A percentile compares a stretch with the other conserved stretches of the same genome.
phyloP scores from a whole-genome alignment of 352 stramenopile genomes.

The Blastocystis sp. region DNA sequence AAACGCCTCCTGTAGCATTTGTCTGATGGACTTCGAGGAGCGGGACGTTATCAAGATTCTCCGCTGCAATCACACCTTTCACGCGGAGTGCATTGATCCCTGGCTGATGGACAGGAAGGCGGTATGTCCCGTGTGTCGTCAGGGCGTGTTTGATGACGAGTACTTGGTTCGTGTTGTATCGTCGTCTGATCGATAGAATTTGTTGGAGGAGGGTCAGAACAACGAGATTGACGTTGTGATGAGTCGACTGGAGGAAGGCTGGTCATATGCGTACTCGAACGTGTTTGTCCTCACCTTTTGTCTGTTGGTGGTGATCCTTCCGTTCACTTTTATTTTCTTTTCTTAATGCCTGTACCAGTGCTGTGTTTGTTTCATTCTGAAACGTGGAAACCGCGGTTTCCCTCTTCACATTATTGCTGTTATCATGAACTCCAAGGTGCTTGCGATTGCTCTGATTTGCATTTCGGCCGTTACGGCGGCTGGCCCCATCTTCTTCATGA shows the following conservation, averaged over 20 bases:
- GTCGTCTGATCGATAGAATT: neutral
- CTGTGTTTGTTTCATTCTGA: conserved; percentile 12
- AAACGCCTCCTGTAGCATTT: conserved; percentile 16
- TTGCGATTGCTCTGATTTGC: conserved; percentile 33
- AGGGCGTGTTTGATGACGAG: conserved; percentile 4
- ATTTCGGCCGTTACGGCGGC: neutral
- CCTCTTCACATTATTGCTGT: conserved; percentile 20
- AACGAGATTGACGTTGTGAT: conserved; percentile 27
- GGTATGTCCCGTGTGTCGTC: conserved; percentile 31
- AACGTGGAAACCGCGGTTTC: conserved; percentile 41
- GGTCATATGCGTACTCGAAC: neutral
- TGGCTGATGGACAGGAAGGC: conserved; percentile 40
- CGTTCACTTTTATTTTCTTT: neutral
- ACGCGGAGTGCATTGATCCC: conserved; percentile 26
- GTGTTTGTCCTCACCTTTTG: conserved; percentile 18
- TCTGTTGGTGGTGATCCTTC: neutral
- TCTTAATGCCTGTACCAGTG: neutral
- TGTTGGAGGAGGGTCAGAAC: neutral
- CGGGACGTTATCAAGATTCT: conserved; percentile 16
- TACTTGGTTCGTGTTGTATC: neutral
- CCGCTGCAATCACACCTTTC: conserved; percentile 15
- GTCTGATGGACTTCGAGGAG: conserved; percentile 25
- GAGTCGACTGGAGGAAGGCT: neutral
- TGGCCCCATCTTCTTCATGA: neutral
- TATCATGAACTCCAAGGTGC: conserved; percentile 11